Evolutionary conservation across 2,329 filamentous ascomycete genomes (phyloP).

Genomic region (Dactylellina parvicollis): DNA sequence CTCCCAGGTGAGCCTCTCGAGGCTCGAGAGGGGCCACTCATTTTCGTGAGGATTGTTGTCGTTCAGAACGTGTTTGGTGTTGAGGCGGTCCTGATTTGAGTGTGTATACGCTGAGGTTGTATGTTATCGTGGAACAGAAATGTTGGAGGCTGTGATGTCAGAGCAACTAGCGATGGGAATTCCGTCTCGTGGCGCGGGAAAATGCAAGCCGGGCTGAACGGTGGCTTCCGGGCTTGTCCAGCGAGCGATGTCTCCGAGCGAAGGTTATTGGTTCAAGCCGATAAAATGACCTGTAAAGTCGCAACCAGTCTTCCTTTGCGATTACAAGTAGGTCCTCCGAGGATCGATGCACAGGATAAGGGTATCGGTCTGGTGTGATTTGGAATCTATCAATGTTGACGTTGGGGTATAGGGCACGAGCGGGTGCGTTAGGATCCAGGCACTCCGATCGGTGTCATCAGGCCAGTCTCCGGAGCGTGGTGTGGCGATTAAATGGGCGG

Average conservation of each 20-base stretch:
- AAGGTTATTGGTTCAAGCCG: neutral
- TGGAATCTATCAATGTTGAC: neutral
- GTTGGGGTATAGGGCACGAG: neutral
- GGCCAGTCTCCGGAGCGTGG: neutral
- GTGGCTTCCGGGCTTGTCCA: neutral
- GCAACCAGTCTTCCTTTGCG: neutral
- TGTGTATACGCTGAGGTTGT: neutral
- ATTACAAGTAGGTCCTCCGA: neutral
- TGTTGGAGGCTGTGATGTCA: neutral
- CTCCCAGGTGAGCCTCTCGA: conserved; percentile 50
- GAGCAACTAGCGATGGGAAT: neutral
- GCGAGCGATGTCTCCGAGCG: neutral
- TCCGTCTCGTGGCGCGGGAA: conserved; percentile 5
- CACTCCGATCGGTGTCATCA: neutral
- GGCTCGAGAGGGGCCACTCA: conserved; percentile 50
- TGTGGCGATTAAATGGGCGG: neutral
- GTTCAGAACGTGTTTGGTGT: conserved; percentile 21
- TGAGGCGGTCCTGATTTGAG: neutral
- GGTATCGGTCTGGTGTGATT: neutral
- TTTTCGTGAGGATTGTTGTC: conserved; percentile 33
- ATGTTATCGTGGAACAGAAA: neutral
- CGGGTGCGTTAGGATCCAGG: conserved; percentile 9
- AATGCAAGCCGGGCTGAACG: neutral
- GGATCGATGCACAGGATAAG: neutral
- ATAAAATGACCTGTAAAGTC: neutral